Conservation (phyloP, 1,284 basidiomycete genomes). For the Cerioporus squamosus region DNA sequence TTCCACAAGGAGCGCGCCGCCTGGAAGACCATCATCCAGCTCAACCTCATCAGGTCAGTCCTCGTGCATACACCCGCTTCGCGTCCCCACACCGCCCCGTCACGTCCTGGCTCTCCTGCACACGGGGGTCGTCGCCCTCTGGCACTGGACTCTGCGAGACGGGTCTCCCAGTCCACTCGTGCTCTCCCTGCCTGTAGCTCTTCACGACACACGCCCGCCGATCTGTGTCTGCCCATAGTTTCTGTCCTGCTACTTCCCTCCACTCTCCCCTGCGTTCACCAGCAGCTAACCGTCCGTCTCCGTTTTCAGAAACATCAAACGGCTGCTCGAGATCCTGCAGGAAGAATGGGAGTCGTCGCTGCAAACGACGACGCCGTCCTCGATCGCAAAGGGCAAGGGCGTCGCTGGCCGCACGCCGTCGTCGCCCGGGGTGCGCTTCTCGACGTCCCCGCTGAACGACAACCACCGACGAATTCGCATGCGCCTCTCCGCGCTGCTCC, state of each 20-base stretch:
- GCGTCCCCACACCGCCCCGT: too few species aligned
- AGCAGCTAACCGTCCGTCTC: too few species aligned
- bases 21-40: constrained; percentile 69
- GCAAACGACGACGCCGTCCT: constrained; percentile 21
- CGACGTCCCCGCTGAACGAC: constrained; percentile 35
- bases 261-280: too few species aligned
- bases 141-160: too few species aligned
- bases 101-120: too few species aligned
- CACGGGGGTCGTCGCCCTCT: too few species aligned
- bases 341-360: constrained; percentile 48
- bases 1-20: constrained; percentile 59
- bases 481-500: constrained; percentile 61
- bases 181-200: too few species aligned
- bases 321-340: constrained; percentile 52
- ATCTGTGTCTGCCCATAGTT: too few species aligned
- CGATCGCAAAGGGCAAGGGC: constrained; percentile 27
- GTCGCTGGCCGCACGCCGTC: constrained; percentile 23
- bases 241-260: too few species aligned
- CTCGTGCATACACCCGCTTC: too few species aligned
- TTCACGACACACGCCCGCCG: too few species aligned
- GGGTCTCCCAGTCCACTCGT: too few species aligned
- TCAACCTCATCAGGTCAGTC: constrained; percentile 66
- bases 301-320: constrained; percentile 55
- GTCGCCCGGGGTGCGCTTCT: constrained; percentile 26
- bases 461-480: constrained; percentile 50